phyloP scores from a whole-genome alignment of 768 basidiomycete species.

The Goffeauzyma gilvescens region DNA sequence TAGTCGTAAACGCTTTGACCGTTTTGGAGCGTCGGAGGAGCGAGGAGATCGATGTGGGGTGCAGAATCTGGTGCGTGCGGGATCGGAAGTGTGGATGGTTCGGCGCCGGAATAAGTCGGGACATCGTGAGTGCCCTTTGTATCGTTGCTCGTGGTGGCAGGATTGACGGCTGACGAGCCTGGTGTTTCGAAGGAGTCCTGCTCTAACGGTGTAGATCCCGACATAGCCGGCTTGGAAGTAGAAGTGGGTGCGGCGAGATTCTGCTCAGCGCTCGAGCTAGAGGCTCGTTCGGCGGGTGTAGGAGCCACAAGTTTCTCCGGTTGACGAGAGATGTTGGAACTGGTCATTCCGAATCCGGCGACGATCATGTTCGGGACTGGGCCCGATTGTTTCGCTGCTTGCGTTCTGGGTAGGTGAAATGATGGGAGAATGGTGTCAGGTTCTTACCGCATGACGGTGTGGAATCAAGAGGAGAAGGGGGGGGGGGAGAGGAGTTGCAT shows the following conservation, averaged over 20 bases:
- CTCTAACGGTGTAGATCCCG: conserved; percentile 15
- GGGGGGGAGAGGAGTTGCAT: background rate
- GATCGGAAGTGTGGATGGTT: conserved; percentile 25
- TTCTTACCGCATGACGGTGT: background rate
- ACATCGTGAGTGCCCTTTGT: conserved; percentile 1
- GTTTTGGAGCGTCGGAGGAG: conserved; percentile 22
- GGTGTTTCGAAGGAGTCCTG: conserved; percentile 6
- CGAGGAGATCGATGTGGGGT: conserved; percentile 47
- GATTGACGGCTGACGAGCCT: conserved; percentile 17
- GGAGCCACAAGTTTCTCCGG: background rate
- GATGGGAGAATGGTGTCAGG: background rate
- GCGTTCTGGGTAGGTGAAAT: background rate
- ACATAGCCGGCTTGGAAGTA: conserved; percentile 14
- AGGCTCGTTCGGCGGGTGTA: background rate
- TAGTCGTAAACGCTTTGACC: conserved; percentile 51
- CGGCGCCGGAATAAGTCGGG: conserved; percentile 17
- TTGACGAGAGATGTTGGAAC: background rate
- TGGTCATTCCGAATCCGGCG: conserved; percentile 7
- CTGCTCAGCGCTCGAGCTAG: background rate
- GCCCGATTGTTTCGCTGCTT: background rate
- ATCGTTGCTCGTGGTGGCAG: conserved; percentile 14
- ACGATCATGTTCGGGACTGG: conserved; percentile 7
- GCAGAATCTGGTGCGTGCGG: conserved; percentile 37
- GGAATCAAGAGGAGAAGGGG: background rate
- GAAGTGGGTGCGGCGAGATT: conserved; percentile 7